These are phyloP conservation scores for Kwoniella newhampshirensis DNA, from an alignment of 768 basidiomycete species.

Conservation along the genomic window DNA sequence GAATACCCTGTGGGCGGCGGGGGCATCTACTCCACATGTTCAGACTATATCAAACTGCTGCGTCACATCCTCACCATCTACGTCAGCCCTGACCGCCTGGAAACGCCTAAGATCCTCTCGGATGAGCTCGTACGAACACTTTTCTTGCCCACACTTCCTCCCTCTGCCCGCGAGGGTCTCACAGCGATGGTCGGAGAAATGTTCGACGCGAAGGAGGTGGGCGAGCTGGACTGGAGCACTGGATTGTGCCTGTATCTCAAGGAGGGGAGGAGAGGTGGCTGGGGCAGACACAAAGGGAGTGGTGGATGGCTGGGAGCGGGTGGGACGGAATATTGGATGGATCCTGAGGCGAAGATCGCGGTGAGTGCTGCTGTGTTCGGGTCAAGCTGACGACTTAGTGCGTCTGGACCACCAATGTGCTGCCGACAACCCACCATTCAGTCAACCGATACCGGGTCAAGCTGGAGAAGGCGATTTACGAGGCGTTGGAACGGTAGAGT, in stretches of 20 bases:
- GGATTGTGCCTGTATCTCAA: conserved; percentile 31
- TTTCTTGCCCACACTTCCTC: background rate
- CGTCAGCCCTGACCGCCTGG: conserved; percentile 33
- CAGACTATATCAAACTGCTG: conserved; percentile 36
- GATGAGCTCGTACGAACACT: conserved; percentile 1
- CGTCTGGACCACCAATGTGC: conserved; percentile 35
- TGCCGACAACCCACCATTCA: conserved; percentile 10
- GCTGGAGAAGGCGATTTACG: conserved; percentile 20
- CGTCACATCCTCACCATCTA: conserved; percentile 35
- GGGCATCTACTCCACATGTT: conserved; percentile 36
- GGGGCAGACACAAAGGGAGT: conserved; percentile 31
- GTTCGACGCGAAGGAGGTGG: conserved; percentile 7
- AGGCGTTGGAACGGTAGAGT: conserved; percentile 15
- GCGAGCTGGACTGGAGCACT: conserved; percentile 42
- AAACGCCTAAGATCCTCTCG: conserved; percentile 24
- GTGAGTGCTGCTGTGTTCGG: conserved; percentile 21
- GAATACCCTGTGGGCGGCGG: conserved; percentile 49
- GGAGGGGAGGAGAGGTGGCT: conserved; percentile 23
- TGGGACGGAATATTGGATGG: conserved; percentile 41
- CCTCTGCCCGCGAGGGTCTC: conserved; percentile 15
- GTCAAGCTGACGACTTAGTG: conserved; percentile 5
- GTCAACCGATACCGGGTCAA: background rate
- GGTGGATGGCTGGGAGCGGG: conserved; percentile 43
- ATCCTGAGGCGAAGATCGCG: conserved; percentile 30
- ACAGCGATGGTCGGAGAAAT: background rate